Conservation (phyloP, 192 early-diverging fungal genomes). For the Backusella morwellensis region DNA sequence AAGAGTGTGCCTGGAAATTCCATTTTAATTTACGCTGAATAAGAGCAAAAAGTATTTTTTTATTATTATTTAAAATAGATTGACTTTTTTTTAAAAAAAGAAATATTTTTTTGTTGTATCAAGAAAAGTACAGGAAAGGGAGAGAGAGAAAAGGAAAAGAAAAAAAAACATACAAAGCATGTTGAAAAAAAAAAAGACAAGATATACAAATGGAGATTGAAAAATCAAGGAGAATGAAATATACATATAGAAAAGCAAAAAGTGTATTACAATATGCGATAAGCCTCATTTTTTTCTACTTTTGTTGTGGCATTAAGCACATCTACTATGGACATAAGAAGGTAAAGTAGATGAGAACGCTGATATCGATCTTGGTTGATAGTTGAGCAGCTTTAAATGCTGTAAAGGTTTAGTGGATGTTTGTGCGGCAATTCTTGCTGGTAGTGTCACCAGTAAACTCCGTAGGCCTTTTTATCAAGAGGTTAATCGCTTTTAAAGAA, state of each 20-base stretch:
- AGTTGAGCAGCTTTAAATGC: neutral
- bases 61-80: neutral
- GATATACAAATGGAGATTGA: constrained; percentile 1
- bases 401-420: constrained; percentile 2
- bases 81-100: neutral
- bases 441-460: constrained; percentile 2
- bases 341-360: constrained; percentile 4
- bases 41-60: neutral
- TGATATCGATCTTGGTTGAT: constrained; percentile 11
- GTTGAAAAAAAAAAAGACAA: neutral
- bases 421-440: neutral
- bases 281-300: neutral
- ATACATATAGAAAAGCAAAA: neutral
- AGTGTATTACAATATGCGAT: neutral
- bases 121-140: neutral
- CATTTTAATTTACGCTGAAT: constrained; percentile 17
- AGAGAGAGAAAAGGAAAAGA: neutral
- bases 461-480: constrained; percentile 7
- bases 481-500: neutral
- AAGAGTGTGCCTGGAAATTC: constrained; percentile 38
- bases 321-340: neutral
- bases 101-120: neutral
- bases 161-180: neutral
- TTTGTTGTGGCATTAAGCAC: neutral
- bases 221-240: neutral